Base-by-base conservation (phyloP, 2,329 filamentous ascomycete genomes). In the Cytospora paraplurivora region DNA sequence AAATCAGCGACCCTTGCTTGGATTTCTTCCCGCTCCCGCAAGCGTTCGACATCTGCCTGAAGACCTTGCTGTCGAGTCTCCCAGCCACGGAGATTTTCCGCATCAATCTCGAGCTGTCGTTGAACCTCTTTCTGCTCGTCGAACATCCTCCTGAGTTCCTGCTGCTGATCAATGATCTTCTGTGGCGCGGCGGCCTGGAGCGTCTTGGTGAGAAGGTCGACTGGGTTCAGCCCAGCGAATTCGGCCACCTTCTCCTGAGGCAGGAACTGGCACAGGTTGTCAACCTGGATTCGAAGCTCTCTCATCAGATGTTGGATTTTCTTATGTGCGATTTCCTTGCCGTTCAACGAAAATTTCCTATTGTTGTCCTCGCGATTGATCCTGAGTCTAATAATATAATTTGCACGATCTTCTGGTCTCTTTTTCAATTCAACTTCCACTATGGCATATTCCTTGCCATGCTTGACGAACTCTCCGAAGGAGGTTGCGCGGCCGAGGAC, bases 211-310 rank as follows among this genome's bases (percentile, higher is more conserved):
- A 99, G 82, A 21, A 97, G 83, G 52, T 96, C 90, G 13, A 96
- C 81, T 0, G 94, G 90, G 10, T 87, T 90, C 69, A 96, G 85
- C 6, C 85, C 89, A 6, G 95, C 92, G 73, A 99, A 99, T 72
- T 97, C 93, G 32, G 93, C 92, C 1, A 99, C 95, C 69, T 93
- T 90, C 73, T 99, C 95, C 75, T 99, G 95, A 0, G 95, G 95
- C 52, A 99, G 79, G 71, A 99, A 99, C 74, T 99, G 95, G 74
- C 95, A 99, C 2, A 99, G 82, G 70, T 99, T 99, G 79, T 99
- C 95, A 68, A 98, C 92, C 75, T 99, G 95, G 58, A 99, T 98
- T 56, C 89, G 89, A 71, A 96, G 87, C 11, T 82, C 82, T 64
- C 81, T 84, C 66, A 89, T 90, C 56, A 97, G 78, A 11, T 81